Base-by-base conservation (phyloP, 345 rosid species). In the Sonneratia alba region DNA sequence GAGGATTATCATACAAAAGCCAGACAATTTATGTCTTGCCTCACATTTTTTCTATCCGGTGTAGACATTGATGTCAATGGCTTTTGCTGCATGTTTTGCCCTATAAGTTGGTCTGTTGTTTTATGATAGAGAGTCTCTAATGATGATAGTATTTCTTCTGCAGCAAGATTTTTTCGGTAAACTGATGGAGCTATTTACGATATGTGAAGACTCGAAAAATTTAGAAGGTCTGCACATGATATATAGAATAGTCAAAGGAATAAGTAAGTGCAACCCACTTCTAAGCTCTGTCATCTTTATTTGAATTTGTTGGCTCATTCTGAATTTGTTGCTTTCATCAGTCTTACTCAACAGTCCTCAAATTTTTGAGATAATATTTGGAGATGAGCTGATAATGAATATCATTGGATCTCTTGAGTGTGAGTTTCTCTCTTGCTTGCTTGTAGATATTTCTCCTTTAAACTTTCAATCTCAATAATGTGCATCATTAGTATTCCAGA, bases 401-500 rank as follows among this genome's bases (percentile, higher is more conserved):
- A 78, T 87, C 69, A 83, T 94, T 47, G 97, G 99, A 68, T 82
- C 97, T 72, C 97, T 94, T 14, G 99, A 92, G 85, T 88, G 99
- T 94, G 86, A 87, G 96, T 78, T 43, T 57, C 36, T 16, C 66
- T 71, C 36, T 55, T 73, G 12, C 57, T 51, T 3, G 65, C 32
- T 27, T 27, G 32, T 27, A 1, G 32, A 27, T 27, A 27, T 27
- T 27, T 27, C 32, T 27, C 32, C 32, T 27, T 27, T 27, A 27
- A 27, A 22, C 62, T 56, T 56, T 14, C 62, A 6, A 2, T 56
- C 24, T 6, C 24, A 56, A 18, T 21, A 21, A 27, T 15, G 19
- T 49, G 55, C 14, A 21, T 18, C 18, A 15, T 55, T 55, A 19
- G 22, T 55, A 19, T 55, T 55, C n/a, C 9, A 21, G 18, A 19